phyloP scores from a whole-genome alignment of 345 rosid genomes.

The Hypericum androsaemum region DNA sequence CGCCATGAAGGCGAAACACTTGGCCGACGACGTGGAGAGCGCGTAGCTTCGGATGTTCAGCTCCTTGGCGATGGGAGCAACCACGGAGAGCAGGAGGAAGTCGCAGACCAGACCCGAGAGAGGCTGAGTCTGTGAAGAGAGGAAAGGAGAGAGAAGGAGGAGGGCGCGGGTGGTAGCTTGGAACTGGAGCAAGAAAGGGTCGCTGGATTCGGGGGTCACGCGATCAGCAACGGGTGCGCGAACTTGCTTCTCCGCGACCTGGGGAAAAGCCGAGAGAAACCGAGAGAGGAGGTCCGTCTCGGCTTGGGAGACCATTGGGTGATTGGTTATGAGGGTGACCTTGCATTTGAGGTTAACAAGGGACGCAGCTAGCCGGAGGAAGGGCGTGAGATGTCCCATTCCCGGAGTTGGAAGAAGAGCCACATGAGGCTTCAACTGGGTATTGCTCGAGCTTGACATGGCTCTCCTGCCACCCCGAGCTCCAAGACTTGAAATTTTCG shows the following conservation, averaged over 20 bases:
- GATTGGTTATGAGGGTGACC: constrained; percentile 33
- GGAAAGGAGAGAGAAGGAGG: constrained; percentile 23
- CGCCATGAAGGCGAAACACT: constrained; percentile 15
- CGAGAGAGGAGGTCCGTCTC: constrained; percentile 24
- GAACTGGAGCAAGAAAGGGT: constrained; percentile 34
- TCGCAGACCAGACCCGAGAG: constrained; percentile 26
- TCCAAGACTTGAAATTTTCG: too few species aligned
- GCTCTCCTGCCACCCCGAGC: neutral
- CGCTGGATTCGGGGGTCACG: constrained; percentile 1
- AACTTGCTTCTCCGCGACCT: constrained; percentile 19
- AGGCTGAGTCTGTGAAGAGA: constrained; percentile 17
- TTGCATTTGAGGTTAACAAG: constrained; percentile 18
- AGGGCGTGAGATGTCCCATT: constrained; percentile 39
- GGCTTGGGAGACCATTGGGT: constrained; percentile 25
- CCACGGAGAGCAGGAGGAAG: constrained; percentile 11
- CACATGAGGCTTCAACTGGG: constrained; percentile 15
- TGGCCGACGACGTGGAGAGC: constrained; percentile 21
- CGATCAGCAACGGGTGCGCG: constrained; percentile 18
- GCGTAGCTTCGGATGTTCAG: constrained; percentile 22
- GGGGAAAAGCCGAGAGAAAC: constrained; percentile 26
- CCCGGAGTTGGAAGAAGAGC: constrained; percentile 36
- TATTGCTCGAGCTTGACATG: neutral
- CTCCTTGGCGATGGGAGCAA: constrained; percentile 12
- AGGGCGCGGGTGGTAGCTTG: constrained; percentile 25
- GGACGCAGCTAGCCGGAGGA: constrained; percentile 31